These are phyloP conservation scores for Rhizoclosmatium sp. DNA, from an alignment of 192 early-diverging fungal species.

Conservation along the genomic window DNA sequence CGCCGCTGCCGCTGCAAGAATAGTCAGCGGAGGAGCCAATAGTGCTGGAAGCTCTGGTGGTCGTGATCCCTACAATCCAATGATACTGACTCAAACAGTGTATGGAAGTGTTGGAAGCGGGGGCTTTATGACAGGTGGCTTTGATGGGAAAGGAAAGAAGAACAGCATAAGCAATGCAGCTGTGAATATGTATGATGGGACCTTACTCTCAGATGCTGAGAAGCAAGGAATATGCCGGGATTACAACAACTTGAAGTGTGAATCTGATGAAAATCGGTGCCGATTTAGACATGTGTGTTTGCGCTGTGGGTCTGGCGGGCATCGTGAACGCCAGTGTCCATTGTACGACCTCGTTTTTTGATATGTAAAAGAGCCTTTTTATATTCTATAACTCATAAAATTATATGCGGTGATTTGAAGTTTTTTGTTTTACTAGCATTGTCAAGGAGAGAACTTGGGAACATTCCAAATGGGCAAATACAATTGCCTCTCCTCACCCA, in stretches of 20 bases:
- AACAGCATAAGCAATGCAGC: background rate
- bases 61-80: background rate
- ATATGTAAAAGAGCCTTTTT: too few species aligned
- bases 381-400: too few species aligned
- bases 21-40: conserved; percentile 4
- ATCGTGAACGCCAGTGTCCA: conserved; percentile 35
- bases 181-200: conserved; percentile 10
- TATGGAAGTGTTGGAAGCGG: background rate
- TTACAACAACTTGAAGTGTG: conserved; percentile 42
- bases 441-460: too few species aligned
- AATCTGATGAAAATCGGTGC: conserved; percentile 28
- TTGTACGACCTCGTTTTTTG: background rate
- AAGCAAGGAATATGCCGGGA: conserved; percentile 36
- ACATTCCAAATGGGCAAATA: too few species aligned
- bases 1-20: conserved; percentile 8
- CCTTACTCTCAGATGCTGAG: conserved; percentile 32
- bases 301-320: conserved; percentile 25
- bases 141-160: conserved; percentile 15
- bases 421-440: too few species aligned
- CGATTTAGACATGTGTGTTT: conserved; percentile 40
- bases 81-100: background rate
- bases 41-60: background rate
- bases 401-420: too few species aligned
- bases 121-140: background rate
- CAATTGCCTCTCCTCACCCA: too few species aligned